Base-by-base conservation (phyloP, 306 rosid genomes). In the Trifolium pratense region DNA sequence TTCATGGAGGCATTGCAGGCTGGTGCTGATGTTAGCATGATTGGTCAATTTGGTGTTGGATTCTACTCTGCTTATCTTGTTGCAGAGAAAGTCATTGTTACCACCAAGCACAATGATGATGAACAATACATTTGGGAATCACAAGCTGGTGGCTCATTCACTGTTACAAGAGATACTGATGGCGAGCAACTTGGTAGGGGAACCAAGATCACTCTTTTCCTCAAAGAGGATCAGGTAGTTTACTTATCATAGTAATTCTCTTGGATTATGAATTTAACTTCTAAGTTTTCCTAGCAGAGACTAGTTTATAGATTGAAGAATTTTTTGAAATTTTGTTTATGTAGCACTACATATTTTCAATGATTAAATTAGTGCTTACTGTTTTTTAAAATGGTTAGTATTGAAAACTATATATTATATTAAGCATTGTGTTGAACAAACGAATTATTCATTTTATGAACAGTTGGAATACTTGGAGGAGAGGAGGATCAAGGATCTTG, bases 1-100 rank as follows among this genome's bases (percentile, higher is more conserved):
- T 89, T 86, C 76, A 89, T 89, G 94, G 94, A 89, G 66, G 94
- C 94, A 1, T 76, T 89, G 86, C 91, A 87, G 51, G 86, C 89
- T 3, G 91, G 94, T 7, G 89, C 94, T 0, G 91, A 89, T 26
- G 94, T 89, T 2, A 87, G 89, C 79, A 89, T 89, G 94, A 89
- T 89, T n/a, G 91, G 91, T 6, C 91, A 89, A 46, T 89, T 89
- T 3, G 91, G 93, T 64, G 91, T 89, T n/a, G 93, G 91, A 9
- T 89, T 86, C 62, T 89, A 89, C 79, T 89, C 89, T 2, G 89
- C 94, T 0, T 87, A 89, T 74, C 84, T 89, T 3, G 94, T 89
- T 51, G 87, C 94, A 0, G 89, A 89, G 75, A 87, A 75, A 76
- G 94, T 89, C 5, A 81, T 87, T 66, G 91, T 89, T 9, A 85